Conservation (phyloP, 2,329 filamentous ascomycete genomes). For the Fusarium austroafricanum region DNA sequence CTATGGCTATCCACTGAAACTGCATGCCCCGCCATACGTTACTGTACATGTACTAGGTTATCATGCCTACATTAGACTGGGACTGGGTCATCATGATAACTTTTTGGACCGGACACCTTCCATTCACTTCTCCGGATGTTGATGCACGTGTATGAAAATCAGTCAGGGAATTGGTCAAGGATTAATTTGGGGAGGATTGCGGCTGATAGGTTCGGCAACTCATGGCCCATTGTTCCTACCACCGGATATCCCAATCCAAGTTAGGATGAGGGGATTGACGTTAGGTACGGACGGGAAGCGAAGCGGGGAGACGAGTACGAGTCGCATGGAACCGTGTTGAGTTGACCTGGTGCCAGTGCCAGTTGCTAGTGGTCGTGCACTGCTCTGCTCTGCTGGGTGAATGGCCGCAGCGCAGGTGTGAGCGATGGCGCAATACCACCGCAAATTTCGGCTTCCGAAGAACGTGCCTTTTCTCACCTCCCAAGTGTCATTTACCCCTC, state of each 20-base stretch:
- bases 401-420: slow-evolving; percentile 17
- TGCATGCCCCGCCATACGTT: slow-evolving; percentile 34
- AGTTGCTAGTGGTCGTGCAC: no score
- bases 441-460: slow-evolving; percentile 31
- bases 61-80: slow-evolving; percentile 14
- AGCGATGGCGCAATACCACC: slow-evolving; percentile 46
- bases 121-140: slow-evolving; percentile 21
- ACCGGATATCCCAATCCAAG: slow-evolving; percentile 17
- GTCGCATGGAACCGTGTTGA: slow-evolving; percentile 11
- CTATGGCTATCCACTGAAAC: neutral
- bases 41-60: slow-evolving; percentile 16
- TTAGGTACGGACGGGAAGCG: slow-evolving; percentile 5
- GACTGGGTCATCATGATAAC: slow-evolving; percentile 29
- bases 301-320: slow-evolving; percentile 26
- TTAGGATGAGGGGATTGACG: slow-evolving; percentile 10
- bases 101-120: slow-evolving; percentile 2
- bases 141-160: slow-evolving; percentile 45
- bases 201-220: slow-evolving; percentile 41
- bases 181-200: slow-evolving; percentile 13
- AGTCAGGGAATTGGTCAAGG: slow-evolving; percentile 46
- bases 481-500: slow-evolving; percentile 43
- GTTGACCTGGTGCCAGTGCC: no score
- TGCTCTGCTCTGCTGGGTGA: neutral
- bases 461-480: slow-evolving; percentile 28
- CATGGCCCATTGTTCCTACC: slow-evolving; percentile 22